Base-by-base conservation (phyloP, 306 rosid species). In the Vicia faba region DNA sequence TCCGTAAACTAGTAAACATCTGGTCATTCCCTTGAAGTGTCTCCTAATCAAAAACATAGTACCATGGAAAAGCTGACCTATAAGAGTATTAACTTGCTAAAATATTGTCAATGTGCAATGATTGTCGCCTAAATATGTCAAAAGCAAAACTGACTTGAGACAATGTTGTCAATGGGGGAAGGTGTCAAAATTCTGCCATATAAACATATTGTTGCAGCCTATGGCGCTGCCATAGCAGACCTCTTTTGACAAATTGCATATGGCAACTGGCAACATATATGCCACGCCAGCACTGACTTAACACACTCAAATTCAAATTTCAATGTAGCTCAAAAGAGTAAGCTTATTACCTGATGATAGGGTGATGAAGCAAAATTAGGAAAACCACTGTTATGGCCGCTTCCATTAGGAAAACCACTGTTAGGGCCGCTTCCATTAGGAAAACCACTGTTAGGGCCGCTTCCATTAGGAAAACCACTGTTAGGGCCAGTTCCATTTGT, bases 391-490 rank as follows among this genome's bases (percentile, higher is more conserved):
- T 84, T 80, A 71, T 92, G 81, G 71, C 78, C 85, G 68, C 78
- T 80, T 45, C 85, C 84, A 79, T 73, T 79, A 31, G 80, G 70
- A 72, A 84, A 83, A 79, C 84, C 74, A 64, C 88, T 69, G 38
- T 84, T 80, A 71, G 95, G 80, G 71, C 78, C 85, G 65, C 77
- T 78, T 45, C 3, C 28, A 65, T 80, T 70, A 31, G 80, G 70
- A 72, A 84, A 83, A 79, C 84, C 74, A 64, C 88, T 69, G 38
- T 84, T 80, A 71, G 95, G 81, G 73, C 78, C 85, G 68, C 78
- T 80, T 45, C 28, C 28, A 25, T 25, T 25, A 25, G 28, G 28
- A 25, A 25, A 25, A 25, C 3, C 28, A 25, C 88, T 69, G 38
- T 83, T 80, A 71, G 95, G 81, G 72, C 78, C 85, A 67, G 76